A percentile compares a stretch with the other conserved stretches of the same genome.
Evolutionary conservation across 345 rosid species (phyloP).

Genomic region (Populus simonii): DNA sequence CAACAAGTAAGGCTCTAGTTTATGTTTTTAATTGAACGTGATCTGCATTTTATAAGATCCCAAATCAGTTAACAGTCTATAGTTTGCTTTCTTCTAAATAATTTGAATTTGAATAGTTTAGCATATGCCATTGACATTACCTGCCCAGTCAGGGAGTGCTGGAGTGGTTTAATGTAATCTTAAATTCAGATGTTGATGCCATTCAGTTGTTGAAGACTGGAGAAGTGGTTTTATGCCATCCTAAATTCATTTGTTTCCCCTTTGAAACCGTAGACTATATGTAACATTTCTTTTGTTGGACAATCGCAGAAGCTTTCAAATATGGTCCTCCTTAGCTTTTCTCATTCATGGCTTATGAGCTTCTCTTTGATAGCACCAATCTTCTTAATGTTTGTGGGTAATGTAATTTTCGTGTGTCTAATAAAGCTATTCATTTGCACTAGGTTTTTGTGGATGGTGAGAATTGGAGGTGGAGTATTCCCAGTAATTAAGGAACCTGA

Average conservation of each 20-base stretch:
- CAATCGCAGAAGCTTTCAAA: not conserved
- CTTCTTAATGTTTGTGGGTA: not conserved
- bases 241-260: not conserved
- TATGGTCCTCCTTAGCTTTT: not conserved
- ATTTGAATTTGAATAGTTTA: not conserved
- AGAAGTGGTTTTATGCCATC: not conserved
- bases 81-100: not conserved
- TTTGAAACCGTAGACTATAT: not conserved
- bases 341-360: not conserved
- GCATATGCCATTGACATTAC: not conserved
- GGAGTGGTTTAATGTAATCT: not conserved
- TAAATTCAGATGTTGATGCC: not conserved
- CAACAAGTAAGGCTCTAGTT: slow-evolving; percentile 66
- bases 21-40: not conserved
- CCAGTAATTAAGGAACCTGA: slow-evolving; percentile 98
- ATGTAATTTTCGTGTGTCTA: not conserved
- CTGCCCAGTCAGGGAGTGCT: not conserved
- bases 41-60: not conserved
- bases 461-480: slow-evolving; percentile 98
- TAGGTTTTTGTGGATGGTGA: slow-evolving; percentile 99
- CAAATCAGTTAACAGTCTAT: not conserved
- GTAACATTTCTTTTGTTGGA: not conserved
- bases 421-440: slow-evolving; percentile 16
- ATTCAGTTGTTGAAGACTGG: too few relatives aligned
- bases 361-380: not conserved